Conservation (phyloP, 495 filamentous ascomycete species). For the Penicillium bovifimosum region DNA sequence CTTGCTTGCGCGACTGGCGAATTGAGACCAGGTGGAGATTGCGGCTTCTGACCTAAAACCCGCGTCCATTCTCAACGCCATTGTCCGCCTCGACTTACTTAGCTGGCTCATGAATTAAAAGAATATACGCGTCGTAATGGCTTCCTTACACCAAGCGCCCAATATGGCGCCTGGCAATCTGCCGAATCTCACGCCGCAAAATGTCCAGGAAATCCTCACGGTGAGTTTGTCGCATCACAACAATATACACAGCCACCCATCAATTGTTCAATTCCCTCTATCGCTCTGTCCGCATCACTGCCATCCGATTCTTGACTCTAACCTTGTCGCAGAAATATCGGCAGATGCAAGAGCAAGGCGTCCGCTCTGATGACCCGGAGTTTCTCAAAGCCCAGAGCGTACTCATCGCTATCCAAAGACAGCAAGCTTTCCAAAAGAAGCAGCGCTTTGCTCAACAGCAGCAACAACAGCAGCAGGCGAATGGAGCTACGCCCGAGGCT, state of each 20-base stretch:
- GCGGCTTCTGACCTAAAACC: conserved; percentile 6
- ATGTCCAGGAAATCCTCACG: conserved; percentile 55
- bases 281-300: background rate
- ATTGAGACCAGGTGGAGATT: conserved; percentile 21
- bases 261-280: background rate
- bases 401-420: conserved; percentile 59
- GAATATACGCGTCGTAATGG: conserved; percentile 52
- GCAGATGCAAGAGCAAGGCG: conserved; percentile 71
- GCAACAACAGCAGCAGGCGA: conserved; percentile 43
- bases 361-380: conserved; percentile 72
- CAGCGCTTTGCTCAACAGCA: conserved; percentile 42
- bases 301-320: conserved; percentile 12
- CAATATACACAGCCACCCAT: background rate
- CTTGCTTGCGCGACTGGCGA: conserved; percentile 20
- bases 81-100: conserved; percentile 5
- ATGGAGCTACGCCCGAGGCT: conserved; percentile 32
- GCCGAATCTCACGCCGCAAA: conserved; percentile 51
- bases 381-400: conserved; percentile 67
- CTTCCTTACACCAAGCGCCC: conserved; percentile 68
- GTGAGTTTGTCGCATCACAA: conserved; percentile 37
- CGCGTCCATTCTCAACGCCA: conserved; percentile 17
- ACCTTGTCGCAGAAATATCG: conserved; percentile 61
- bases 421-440: conserved; percentile 46
- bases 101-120: conserved; percentile 32
- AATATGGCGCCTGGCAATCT: conserved; percentile 58